Evolutionary conservation across 2,329 filamentous ascomycete genomes (phyloP), one percentile per base, ranked within the genome.

Genomic region (Dactylonectria estremocensis): DNA sequence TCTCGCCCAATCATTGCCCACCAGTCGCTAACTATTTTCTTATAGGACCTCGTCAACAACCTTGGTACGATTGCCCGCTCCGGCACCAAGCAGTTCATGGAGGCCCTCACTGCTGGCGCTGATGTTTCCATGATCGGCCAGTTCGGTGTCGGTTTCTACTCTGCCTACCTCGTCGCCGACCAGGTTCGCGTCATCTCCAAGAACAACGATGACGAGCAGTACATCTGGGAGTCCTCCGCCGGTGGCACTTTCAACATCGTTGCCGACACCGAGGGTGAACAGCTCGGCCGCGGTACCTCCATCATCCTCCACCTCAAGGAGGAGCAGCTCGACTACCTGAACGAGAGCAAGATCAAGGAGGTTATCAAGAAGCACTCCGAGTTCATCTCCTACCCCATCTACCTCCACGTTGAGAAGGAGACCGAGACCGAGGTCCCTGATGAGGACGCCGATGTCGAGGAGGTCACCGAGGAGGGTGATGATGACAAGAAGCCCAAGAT

Each of bases 361-460:
- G 95, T 99, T 76, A 95, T 99, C 90, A 98, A 98, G 95, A 99
- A 99, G 94, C 96, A 99, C 93, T 98, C 96, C 82, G 96, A 99
- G 89, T 99, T 99, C 91, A 99, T 99, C 89, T 98, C 96, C 58
- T 99, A 99, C 91, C 96, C 96, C 82, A 99, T 99, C 92, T 99
- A 98, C 91, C 95, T 99, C 77, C 96, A 99, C 88, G 95, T 99
- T 81, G 86, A 93, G 84, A 99, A 99, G 93, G 96, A 99, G 93
- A 95, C 92, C 75, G 96, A 99, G 93, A 98, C 90, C 80, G 96
- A 99, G 89, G 95, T 98, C 72, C 95, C 95, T 73, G 96, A 98
- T 82, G 95, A 98, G 89, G 95, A 97, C 59, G 93, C 90, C 53
- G 94, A 95, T 82, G 94, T 89, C 74, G 84, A 87, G 77, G 89